These are phyloP conservation scores for Fusarium illudens DNA, from an alignment of 2,329 filamentous ascomycete genomes.

Conservation along the genomic window DNA sequence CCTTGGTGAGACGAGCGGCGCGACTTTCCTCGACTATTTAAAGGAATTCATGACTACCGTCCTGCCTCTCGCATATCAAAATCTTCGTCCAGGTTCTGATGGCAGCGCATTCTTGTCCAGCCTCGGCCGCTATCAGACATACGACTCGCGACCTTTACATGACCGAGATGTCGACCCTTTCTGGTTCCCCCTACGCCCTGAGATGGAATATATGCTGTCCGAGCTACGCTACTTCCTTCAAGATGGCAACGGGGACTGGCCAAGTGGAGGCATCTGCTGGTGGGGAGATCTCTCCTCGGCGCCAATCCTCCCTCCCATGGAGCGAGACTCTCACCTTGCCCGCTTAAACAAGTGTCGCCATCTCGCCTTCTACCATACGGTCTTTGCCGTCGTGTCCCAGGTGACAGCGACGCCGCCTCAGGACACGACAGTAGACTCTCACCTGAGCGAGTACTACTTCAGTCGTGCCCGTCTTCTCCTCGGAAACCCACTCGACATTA, in stretches of 20 bases:
- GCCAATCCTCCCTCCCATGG: conserved; percentile 40
- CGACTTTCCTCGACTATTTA: conserved; percentile 59
- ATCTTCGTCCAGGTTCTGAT: conserved; percentile 33
- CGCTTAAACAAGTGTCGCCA: conserved; percentile 45
- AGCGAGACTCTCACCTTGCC: conserved; percentile 29
- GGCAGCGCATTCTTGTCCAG: conserved; percentile 50
- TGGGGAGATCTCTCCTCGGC: conserved; percentile 53
- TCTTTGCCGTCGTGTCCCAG: conserved; percentile 53
- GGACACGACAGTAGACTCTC: conserved; percentile 37
- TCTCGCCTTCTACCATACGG: conserved; percentile 56
- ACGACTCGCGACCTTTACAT: conserved; percentile 54
- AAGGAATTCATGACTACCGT: conserved; percentile 57
- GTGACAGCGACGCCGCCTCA: conserved; percentile 35
- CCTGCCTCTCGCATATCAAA: conserved; percentile 45
- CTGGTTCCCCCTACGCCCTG: conserved; percentile 48
- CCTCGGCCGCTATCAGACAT: conserved; percentile 57
- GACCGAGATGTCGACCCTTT: conserved; percentile 51
- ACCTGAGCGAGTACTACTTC: conserved; percentile 55
- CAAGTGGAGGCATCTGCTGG: conserved; percentile 58
- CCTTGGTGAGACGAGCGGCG: conserved; percentile 59
- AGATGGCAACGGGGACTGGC: conserved; percentile 53
- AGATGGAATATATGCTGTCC: conserved; percentile 51
- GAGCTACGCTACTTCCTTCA: conserved; percentile 56
- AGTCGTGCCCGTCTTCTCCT: conserved; percentile 54
- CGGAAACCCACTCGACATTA: conserved; percentile 58